These are phyloP conservation scores for Psophocarpus tetragonolobus DNA, from an alignment of 306 rosid genomes.

Conservation along the genomic window DNA sequence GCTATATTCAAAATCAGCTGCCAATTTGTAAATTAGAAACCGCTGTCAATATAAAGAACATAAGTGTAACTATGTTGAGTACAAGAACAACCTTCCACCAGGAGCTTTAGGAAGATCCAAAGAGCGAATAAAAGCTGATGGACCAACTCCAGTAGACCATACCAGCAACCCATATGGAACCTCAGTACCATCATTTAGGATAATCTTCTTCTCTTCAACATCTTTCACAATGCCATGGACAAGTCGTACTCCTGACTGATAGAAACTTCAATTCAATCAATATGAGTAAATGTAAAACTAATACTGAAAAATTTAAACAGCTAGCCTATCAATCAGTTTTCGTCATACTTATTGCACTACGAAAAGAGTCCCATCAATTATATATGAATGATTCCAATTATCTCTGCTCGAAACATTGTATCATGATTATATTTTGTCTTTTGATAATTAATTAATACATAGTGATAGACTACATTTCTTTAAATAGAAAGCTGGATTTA, in stretches of 20 bases:
- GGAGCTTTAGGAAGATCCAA: slow-evolving; percentile 83
- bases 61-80: slow-evolving; percentile 24
- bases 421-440: slow-evolving; percentile 7
- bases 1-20: slow-evolving; percentile 9
- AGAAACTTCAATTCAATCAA: slow-evolving; percentile 35
- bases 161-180: slow-evolving; percentile 94
- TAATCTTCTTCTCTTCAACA: slow-evolving; percentile 64
- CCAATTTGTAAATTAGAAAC: slow-evolving; percentile 7
- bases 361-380: neutral
- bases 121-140: slow-evolving; percentile 64
- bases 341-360: neutral
- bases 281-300: slow-evolving; percentile 24
- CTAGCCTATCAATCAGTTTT: neutral
- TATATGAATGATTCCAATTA: slow-evolving; percentile 10
- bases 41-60: slow-evolving; percentile 20
- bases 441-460: neutral
- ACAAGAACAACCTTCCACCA: slow-evolving; percentile 78
- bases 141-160: slow-evolving; percentile 99
- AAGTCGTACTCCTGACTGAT: slow-evolving; percentile 97
- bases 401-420: neutral
- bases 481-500: neutral
- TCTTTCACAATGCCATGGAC: slow-evolving; percentile 90
- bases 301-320: slow-evolving; percentile 4
- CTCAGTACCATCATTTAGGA: slow-evolving; percentile 89
- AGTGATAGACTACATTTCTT: neutral